Base-by-base conservation (phyloP, 2,329 filamentous ascomycete genomes). In the Mycosphaerella sp. region DNA sequence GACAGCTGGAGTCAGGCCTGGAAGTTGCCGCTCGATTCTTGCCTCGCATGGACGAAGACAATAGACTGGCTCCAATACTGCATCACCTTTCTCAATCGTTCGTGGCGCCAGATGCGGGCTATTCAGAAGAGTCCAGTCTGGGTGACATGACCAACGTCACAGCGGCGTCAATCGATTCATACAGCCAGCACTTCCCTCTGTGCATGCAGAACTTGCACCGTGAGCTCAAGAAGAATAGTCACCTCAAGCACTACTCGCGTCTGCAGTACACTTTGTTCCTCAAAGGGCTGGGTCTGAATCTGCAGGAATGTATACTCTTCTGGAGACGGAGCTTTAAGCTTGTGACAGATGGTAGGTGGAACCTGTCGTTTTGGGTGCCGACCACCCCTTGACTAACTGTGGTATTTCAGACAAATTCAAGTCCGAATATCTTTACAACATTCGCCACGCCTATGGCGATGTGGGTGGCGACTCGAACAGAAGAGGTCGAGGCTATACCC, bases 401-500 rank as follows among this genome's bases (percentile, higher is more conserved):
- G 12, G 39, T 6, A 29, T 12, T 34, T 7, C 57, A 69, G 92
- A 97, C 66, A 85, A 85, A 36, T 98, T 97, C 79, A 95, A 95
- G 73, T 97, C 96, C 68, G 90, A 96, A 69, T 97, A 98, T 74
- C 82, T 87, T 43, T 98, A 98, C 79, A 97, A 98, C 69, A 82
- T 97, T 54, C 87, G 91, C n/a, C 92, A 98, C 78, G 73, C 79
- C 0, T 98, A 97, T 70, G 93, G 93, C 61, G 92, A 97, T 65
- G 93, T 97, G 0, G 93, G 93, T 51, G 92, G 92, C 54, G 92
- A 97, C 71, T 79, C 84, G 17, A 96, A 95, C 68, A 82, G 92
- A 32, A 82, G 92, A 51, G 87, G 90, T 41, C 81, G 87, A 51
- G 92, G 92, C 17, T 96, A 96, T 70, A 87, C 87, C 46, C 89